Evolutionary conservation across 1,284 basidiomycete species (phyloP), one percentile per base, ranked within the genome.

Genomic region (Cryptococcus sp.): DNA sequence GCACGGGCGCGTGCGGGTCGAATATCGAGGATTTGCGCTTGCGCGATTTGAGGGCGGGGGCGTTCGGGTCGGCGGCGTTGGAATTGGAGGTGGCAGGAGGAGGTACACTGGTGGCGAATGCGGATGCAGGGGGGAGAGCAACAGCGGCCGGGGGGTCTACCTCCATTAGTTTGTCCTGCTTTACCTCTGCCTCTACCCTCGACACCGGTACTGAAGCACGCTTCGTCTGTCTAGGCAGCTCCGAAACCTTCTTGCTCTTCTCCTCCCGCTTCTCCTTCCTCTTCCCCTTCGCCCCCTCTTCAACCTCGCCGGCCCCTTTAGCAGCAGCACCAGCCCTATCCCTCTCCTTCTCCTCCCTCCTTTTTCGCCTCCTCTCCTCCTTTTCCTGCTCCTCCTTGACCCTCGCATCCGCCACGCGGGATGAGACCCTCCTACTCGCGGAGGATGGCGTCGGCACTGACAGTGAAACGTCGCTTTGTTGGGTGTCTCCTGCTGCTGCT

Each of bases 321-420:
- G 5, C 28, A 5, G 28, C 28, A 33, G 28, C 9, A 33, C 9
- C 28, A 47, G 20, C 39, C 46, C 7, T 55, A 49, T 23, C 54
- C 24, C 20, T 37, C 24, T 57, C 64, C 43, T 64, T 61, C 37
- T 59, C 55, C 49, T 60, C 60, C 12, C 46, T 38, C 7, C 64
- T 49, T 42, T 62, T 57, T 18, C 66, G 50, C 40, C 61, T 59
- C 11, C 56, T 43, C 40, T 67, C 68, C 16, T 58, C 64, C 38
- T 60, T 64, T 3, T 60, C 65, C 12, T 57, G 48, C n/a, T 55
- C 63, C 38, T 56, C 61, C 47, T 64, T 65, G 28, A 60, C 59
- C 46, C 59, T 57, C 35, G 53, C 50, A 9, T 61, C 54, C 36
- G 64, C 60, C 8, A 63, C 55, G 1, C 69, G 56, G 12, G 40